Conservation (phyloP, 352 stramenopile genomes). For the Pythium pyrilobum region DNA sequence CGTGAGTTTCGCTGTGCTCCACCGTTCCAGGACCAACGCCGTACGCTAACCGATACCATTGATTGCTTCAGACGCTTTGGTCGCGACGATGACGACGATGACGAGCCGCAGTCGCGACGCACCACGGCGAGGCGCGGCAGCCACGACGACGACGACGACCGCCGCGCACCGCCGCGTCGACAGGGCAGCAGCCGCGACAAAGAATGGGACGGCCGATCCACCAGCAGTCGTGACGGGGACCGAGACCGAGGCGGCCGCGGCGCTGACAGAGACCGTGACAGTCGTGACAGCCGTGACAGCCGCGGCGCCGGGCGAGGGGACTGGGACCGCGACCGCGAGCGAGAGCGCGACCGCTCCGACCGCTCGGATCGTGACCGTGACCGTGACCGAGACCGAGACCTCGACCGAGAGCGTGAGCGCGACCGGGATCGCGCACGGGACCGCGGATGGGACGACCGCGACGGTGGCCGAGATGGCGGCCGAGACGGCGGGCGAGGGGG, state of each 20-base stretch:
- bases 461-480: conserved; percentile 3
- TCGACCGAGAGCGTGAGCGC: conserved; percentile 14
- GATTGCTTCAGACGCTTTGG: conserved; percentile 51
- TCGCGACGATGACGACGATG: conserved; percentile 59
- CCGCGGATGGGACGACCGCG: conserved; percentile 13
- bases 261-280: conserved; percentile 28
- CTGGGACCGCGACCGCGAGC: conserved; percentile 12
- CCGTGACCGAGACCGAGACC: conserved; percentile 24
- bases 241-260: conserved; percentile 20
- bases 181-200: conserved; percentile 22
- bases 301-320: conserved; percentile 17
- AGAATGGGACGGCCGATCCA: conserved; percentile 26
- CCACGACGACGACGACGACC: conserved; percentile 37
- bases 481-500: conserved; percentile 1
- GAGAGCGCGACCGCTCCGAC: conserved; percentile 30
- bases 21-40: background rate
- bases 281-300: conserved; percentile 33
- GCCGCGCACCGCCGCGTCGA: conserved; percentile 17
- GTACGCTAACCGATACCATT: background rate
- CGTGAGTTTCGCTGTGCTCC: conserved; percentile 30
- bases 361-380: conserved; percentile 18
- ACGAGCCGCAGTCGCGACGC: conserved; percentile 23
- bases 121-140: conserved; percentile 14
- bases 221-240: conserved; percentile 25
- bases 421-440: conserved; percentile 22